Evolutionary conservation across 495 filamentous ascomycete species (phyloP).

Genomic region (Daldinia grandis): DNA sequence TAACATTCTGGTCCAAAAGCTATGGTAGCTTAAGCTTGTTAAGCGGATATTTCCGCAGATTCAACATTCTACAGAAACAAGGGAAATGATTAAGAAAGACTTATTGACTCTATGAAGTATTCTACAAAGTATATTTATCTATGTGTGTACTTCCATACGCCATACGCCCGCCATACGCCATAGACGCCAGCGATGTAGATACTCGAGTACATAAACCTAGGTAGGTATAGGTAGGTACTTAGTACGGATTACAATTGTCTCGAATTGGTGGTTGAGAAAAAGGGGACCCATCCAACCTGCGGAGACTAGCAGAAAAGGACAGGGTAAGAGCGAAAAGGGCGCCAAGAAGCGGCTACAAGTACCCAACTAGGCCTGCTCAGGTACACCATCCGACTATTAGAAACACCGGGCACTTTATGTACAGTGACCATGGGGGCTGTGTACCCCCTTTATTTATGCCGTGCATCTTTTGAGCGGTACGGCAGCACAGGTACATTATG

Average conservation of each 20-base stretch:
- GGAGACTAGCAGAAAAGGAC: conserved; percentile 2
- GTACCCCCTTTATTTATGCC: conserved; percentile 37
- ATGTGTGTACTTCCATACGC: neutral
- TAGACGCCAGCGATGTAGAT: neutral
- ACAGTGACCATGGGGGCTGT: conserved; percentile 26
- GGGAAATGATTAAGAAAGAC: neutral
- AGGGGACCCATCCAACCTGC: conserved; percentile 1
- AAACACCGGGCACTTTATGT: conserved; percentile 29
- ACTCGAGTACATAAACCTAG: neutral
- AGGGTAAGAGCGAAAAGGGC: conserved; percentile 4
- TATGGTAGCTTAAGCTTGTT: conserved; percentile 16
- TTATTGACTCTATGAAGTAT: neutral
- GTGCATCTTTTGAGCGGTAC: conserved; percentile 12
- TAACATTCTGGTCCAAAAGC: conserved; percentile 1
- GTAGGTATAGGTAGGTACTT: no score
- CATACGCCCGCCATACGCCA: neutral
- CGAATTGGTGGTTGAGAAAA: conserved; percentile 8
- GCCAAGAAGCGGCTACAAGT: conserved; percentile 34
- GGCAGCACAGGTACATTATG: neutral
- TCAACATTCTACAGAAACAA: neutral
- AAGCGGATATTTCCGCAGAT: conserved; percentile 18
- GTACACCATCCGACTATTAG: conserved; percentile 31
- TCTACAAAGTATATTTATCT: neutral
- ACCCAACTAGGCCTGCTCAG: conserved; percentile 22
- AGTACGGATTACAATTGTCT: neutral